Evolutionary conservation across 176 grass and related monocot genomes (phyloP), one percentile per base, ranked within the genome.

Genomic region (Areca catechu): DNA sequence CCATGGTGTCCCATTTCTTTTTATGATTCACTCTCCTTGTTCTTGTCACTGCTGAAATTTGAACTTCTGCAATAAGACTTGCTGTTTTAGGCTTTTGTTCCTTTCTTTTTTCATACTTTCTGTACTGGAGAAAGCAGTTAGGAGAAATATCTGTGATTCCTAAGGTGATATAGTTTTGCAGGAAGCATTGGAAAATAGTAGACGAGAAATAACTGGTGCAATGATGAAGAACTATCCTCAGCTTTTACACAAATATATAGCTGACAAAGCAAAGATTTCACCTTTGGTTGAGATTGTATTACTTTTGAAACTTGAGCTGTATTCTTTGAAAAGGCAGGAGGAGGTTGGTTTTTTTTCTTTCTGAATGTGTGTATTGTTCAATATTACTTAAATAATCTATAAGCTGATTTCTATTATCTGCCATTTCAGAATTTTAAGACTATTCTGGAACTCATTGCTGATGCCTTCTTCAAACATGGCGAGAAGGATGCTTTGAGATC

Each of bases 381-480:
- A 19, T 59, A 30, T 73, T 17, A 53, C 51, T 29, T 29, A 7
- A 19, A 51, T 16, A 18, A 20, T 15, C 24, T 53, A 62, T 53
- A 62, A 23, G 57, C 20, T 62, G 25, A 61, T 62, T 70, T n/a
- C 37, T 23, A 23, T 53, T 0, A n/a, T 70, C 7, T 63, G 23
- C 17, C 23, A 52, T 71, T 76, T 65, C 72, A 97, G 93, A 79
- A 97, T 85, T 91, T 97, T 71, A 97, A 85, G 72, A 79, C 74
- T 60, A 72, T 75, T 69, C 69, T 97, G 72, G 83, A 97, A 68
- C 78, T 91, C 22, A 83, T 97, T 12, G 22, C 49, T 64, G 93
- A 97, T 85, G 93, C 87, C 16, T 97, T 97, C 65, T 97, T 97
- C 62, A 97, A 97, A 71, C 93, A 97, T 74, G 86, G 93, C 56